These are phyloP conservation scores for Eucalyptus polybractea DNA, from an alignment of 345 rosid species.

Conservation along the genomic window DNA sequence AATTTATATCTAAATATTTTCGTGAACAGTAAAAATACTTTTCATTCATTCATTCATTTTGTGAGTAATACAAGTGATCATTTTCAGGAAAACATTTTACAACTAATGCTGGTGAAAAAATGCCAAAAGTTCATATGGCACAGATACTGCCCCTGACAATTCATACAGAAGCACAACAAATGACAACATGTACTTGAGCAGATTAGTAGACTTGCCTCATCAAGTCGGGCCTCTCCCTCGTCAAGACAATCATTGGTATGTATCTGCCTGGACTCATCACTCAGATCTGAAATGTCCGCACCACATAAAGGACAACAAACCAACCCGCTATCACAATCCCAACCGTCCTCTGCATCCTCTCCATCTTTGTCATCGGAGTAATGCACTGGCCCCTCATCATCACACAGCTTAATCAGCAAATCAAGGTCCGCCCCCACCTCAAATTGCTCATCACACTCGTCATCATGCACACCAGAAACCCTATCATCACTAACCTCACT, in stretches of 20 bases:
- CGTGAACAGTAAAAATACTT: not conserved
- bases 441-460: not conserved
- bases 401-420: constrained; percentile 43
- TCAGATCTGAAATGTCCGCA: constrained; percentile 48
- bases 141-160: not conserved
- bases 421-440: constrained; percentile 40
- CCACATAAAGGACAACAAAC: constrained; percentile 74
- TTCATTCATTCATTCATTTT: not conserved
- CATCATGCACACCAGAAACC: constrained; percentile 4
- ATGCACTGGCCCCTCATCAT: constrained; percentile 3
- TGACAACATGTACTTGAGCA: not conserved
- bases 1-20: not conserved
- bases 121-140: not conserved
- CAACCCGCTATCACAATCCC: not conserved
- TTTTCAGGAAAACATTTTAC: not conserved
- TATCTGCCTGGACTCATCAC: constrained; percentile 48
- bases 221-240: constrained; percentile 12
- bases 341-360: not conserved
- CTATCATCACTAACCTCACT: not conserved
- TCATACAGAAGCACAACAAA: not conserved
- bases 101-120: not conserved
- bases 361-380: not conserved
- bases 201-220: constrained; percentile 24
- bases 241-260: constrained; percentile 85
- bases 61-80: not conserved